These are phyloP conservation scores for Globisporangium sylvaticum DNA, from an alignment of 352 stramenopile species.

Conservation along the genomic window DNA sequence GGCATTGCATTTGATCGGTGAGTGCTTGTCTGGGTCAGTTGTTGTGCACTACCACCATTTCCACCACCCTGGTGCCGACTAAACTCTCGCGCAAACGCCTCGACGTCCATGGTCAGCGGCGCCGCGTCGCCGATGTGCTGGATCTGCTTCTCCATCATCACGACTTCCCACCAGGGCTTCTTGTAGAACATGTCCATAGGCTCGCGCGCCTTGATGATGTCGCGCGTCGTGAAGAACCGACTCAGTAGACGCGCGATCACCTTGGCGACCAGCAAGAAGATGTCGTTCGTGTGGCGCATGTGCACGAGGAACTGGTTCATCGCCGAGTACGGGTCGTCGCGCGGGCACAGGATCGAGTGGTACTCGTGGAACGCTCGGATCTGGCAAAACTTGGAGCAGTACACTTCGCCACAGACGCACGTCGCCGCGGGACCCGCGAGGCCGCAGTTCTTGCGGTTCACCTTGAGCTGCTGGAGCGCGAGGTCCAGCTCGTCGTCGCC, in stretches of 20 bases:
- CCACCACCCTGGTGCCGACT: not conserved
- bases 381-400: slow-evolving; percentile 81
- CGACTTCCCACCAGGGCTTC: slow-evolving; percentile 88
- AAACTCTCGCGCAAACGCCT: slow-evolving; percentile 7
- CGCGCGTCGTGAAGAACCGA: slow-evolving; percentile 46
- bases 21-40: not conserved
- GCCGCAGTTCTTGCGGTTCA: slow-evolving; percentile 47
- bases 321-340: slow-evolving; percentile 49
- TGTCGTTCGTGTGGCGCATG: slow-evolving; percentile 88
- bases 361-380: slow-evolving; percentile 64
- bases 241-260: slow-evolving; percentile 74
- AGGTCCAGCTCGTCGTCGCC: slow-evolving; percentile 37
- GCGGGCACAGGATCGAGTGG: slow-evolving; percentile 74
- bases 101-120: not conserved
- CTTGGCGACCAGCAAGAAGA: slow-evolving; percentile 87
- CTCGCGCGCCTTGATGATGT: slow-evolving; percentile 53
- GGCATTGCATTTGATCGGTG: not conserved
- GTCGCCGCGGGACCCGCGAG: slow-evolving; percentile 29
- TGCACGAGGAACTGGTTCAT: slow-evolving; percentile 68
- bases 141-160: slow-evolving; percentile 25
- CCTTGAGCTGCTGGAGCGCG: slow-evolving; percentile 32
- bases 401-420: slow-evolving; percentile 73
- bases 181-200: slow-evolving; percentile 90
- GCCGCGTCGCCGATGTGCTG: not conserved
- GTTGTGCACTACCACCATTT: not conserved